Evolutionary conservation across 495 filamentous ascomycete genomes (phyloP), one percentile per base, ranked within the genome.

Genomic region (Podospora bellae-mahoneyi): DNA sequence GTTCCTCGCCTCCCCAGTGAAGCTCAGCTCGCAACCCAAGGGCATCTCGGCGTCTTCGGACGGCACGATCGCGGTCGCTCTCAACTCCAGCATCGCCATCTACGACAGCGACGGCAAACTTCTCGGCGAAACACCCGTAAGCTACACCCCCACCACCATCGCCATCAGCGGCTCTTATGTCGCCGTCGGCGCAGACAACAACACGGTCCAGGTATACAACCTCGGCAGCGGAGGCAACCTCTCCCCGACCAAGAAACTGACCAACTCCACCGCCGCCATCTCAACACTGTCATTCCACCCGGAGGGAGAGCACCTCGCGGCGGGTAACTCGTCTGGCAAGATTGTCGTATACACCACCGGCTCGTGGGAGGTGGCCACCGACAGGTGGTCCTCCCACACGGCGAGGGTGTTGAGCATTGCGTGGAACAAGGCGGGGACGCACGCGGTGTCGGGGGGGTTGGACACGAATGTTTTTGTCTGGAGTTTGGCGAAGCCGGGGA

Each of bases 401-500:
- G 92, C 89, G 26, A 86, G 94, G 19, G 89, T 98, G 57, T 93
- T 90, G 64, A 86, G 85, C 56, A 88, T 99, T 66, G 87, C 87
- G 18, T 99, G 95, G 95, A 91, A 93, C 73, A 77, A 77, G 5
- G 85, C 84, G 23, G 91, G 89, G 9, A 89, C 88, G 23, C 90
- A 91, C 75, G 90, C 93, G 5, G 92, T 88, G 16, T 96, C 91
- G 73, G 96, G 94, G 5, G 87, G 86, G 3, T 79, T 98, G 53
- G 95, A 99, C 74, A 97, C 93, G 4, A 90, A 96, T 71, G 86
- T 99, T 56, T 91, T 91, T 73, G 89, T 96, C 32, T 99, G 95
- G 93, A 96, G 92, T 76, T 79, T 97, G 69, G 83, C 86, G 59
- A 90, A 91, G 69, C 94, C 93, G 0, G 92, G 91, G 28, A 89